Base-by-base conservation (phyloP, 2,329 filamentous ascomycete genomes). In the Arthroderma uncinatum region DNA sequence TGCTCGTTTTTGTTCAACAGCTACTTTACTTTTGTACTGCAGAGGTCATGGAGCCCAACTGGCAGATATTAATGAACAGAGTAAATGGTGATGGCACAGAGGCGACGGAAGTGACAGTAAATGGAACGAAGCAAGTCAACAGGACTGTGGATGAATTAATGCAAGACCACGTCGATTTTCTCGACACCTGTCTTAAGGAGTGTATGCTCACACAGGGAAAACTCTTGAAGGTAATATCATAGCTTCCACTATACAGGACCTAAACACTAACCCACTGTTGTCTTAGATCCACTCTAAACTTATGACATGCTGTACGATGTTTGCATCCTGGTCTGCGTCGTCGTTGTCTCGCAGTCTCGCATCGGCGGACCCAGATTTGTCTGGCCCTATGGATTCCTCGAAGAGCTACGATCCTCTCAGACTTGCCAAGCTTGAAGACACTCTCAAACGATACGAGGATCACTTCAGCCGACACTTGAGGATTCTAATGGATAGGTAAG, bases 181-280 rank as follows among this genome's bases (percentile, higher is more conserved):
- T 98, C 52, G 93, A 96, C 65, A 97, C 93, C 2, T 98, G 93
- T 70, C 78, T 98, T 66, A 98, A 97, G 74, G 93, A 97, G 74
- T 97, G 93, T 76, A 97, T 97, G 90, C 79, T 98, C 62, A 98
- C 93, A 19, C 96, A 98, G 71, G 89, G 89, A 68, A 96, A 95
- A 74, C 79, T 98, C 5, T 75, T 98, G 4, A 86, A 89, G 73
- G 92, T 95, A 79, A 33, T 14, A 50, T 62, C 78, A 28, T 4
- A 53, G 1, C n/a, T 28, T 59, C 36, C 28, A 25, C 19, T 25
- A n/a, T 28, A 50, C 25, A 19, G 19, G 55, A 14, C 47, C 34
- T 55, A 23, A 55, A n/a, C 21, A 62, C 57, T 61, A 56, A 47
- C 39, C 39, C 56, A 44, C 28, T 14, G n/a, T 48, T 21, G 19